Evolutionary conservation across 129 eudicot species (phyloP), one percentile per base, ranked within the genome.

Genomic region (Pulicaria dysenterica): DNA sequence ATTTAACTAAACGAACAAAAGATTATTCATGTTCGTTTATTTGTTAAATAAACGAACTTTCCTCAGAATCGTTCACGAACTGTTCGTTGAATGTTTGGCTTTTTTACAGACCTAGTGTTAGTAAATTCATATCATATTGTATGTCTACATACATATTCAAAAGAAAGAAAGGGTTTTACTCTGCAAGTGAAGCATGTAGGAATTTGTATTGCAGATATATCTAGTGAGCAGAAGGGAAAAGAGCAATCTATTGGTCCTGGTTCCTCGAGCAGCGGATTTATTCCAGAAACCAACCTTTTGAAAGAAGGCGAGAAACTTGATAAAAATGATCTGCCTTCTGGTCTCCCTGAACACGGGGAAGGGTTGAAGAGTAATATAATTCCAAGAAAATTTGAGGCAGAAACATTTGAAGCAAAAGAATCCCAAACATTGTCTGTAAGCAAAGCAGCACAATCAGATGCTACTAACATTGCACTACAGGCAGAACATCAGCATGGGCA

Each of bases 201-300:
- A 16, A 12, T 41, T 56, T 71, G 67, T 70, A 73, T 50, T 77
- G 76, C 92, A 86, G 99, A 90, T 76, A 83, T 86, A 77, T 62
- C 86, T 16, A 77, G 85, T 69, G 87, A 85, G 39, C 92, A 86
- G 37, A 90, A 81, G 77, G 94, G 84, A 75, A 93, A 84, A 75
- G 96, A 87, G 60, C 96, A 81, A 63, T 73, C 83, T 43, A 56
- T 65, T 78, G 78, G 76, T 47, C 69, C 60, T 72, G 95, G 87
- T 44, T 62, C 85, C 58, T 75, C 80, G 8, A 64, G 79, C 73
- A 49, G 85, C 58, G 88, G 85, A 61, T 63, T 62, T 63, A 50
- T 58, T 61, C 57, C 84, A 55, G 92, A 77, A 69, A 67, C 80
- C 73, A 75, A 76, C 60, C 62, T 83, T 46, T 50, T 71, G 8